Evolutionary conservation across 257 asterid genomes (phyloP).

Genomic region (Solanum tarijense): DNA sequence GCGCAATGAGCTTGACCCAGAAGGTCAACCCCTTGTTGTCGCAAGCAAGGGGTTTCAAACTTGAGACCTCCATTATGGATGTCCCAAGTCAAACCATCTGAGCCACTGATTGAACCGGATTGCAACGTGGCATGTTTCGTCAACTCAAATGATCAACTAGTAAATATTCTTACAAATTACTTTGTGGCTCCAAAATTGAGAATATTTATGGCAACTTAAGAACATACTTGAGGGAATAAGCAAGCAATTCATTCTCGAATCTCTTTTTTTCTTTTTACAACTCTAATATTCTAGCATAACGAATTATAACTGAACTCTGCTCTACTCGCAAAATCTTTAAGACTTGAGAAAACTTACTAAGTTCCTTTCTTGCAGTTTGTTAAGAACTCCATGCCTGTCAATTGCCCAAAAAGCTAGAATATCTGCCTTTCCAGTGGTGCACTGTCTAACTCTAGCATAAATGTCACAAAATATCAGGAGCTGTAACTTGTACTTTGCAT

Average conservation of each 20-base stretch:
- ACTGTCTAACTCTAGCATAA: constrained; percentile 36
- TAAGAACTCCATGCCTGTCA: constrained; percentile 84
- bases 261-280: background rate
- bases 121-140: background rate
- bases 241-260: background rate
- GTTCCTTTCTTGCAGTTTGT: constrained; percentile 87
- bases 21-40: background rate
- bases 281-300: background rate
- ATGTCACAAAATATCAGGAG: background rate
- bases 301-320: background rate
- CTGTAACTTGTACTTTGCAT: background rate
- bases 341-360: constrained; percentile 46
- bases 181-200: background rate
- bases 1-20: background rate
- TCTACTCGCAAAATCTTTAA: background rate
- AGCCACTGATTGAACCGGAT: background rate
- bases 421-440: constrained; percentile 79
- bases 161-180: background rate
- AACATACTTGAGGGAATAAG: background rate
- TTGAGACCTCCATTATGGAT: background rate
- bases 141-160: background rate
- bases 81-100: background rate
- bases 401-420: constrained; percentile 83
- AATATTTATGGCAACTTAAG: background rate
- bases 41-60: background rate